Percentiles rank a stretch among this genome's conserved stretches.
These are phyloP conservation scores for Sugiyamaella valdiviana DNA, from an alignment of 805 yeast genomes.

Conservation along the genomic window DNA sequence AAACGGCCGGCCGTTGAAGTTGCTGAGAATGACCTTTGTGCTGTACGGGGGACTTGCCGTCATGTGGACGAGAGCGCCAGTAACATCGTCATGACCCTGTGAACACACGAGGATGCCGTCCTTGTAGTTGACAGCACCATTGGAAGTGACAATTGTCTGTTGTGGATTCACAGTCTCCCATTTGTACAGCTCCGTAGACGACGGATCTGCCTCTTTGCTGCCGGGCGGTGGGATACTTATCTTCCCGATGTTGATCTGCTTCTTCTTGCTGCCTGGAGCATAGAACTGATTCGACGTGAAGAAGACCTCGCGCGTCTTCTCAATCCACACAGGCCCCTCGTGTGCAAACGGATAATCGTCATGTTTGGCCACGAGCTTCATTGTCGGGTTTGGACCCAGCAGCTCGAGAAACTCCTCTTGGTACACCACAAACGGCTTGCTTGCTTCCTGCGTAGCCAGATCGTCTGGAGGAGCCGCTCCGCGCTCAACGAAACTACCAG, in stretches of 20 bases:
- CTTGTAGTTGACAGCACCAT: constrained; percentile 26
- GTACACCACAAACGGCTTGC: constrained; percentile 18
- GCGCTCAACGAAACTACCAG: background rate
- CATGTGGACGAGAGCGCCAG: constrained; percentile 21
- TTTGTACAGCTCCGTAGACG: constrained; percentile 4
- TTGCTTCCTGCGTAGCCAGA: background rate
- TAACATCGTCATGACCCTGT: constrained; percentile 21
- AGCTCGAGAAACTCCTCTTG: constrained; percentile 16
- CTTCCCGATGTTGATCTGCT: constrained; percentile 13
- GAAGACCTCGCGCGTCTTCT: constrained; percentile 22
- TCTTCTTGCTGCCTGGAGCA: background rate
- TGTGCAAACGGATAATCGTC: constrained; percentile 24
- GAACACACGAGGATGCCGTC: constrained; percentile 24
- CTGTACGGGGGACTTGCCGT: constrained; percentile 19
- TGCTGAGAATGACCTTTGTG: constrained; percentile 18
- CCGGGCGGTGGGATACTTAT: constrained; percentile 13
- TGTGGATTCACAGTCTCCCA: constrained; percentile 20
- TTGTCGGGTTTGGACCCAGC: constrained; percentile 15
- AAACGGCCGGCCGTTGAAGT: constrained; percentile 26
- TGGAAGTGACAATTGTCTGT: constrained; percentile 20
- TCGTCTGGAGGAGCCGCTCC: background rate
- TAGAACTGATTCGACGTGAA: constrained; percentile 27
- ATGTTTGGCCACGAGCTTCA: constrained; percentile 20
- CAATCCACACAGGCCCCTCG: constrained; percentile 28
- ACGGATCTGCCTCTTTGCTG: background rate